Base-by-base conservation (phyloP, 352 stramenopile species). In the Pilasporangium apinafurcum region DNA sequence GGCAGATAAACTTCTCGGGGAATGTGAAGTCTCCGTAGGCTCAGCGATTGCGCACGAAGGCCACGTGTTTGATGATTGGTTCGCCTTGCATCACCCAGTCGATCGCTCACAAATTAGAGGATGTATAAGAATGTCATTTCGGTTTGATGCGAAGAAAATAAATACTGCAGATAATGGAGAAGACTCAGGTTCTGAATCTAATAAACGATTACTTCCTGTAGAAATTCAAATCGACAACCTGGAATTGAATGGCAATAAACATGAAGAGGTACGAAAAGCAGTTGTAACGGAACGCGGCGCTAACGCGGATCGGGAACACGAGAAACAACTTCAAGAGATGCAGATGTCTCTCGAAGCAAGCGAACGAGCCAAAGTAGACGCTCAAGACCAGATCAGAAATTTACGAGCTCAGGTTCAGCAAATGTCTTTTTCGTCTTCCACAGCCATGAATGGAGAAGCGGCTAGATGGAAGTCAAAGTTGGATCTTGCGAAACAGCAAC, bases 41-140 rank as follows among this genome's bases (percentile, higher is more conserved):
- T 87, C 78, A 25, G 76, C 77, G 7, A 78, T 93, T 17, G 59
- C 75, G 1, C 66, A 73, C 18, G 78, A 93, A 54, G 81, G 81
- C 2, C 66, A 86, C 21, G 58, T 87, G 30, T 80, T 90, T 20
- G 62, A 90, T 27, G 76, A 86, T 16, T 80, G 63, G 30, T 67
- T 89, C 21, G 43, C 48, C 3, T 54, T 91, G 9, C 39, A 65
- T 13, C 47, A 82, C 29, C 56, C 76, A 8, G 51, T 43, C 16
- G 46, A 64, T 16, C 18, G 37, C 0, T 27, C 35, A 1, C 34
- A 44, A 16, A 56, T 51, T 8, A 56, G 48, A 12, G 75, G 78
- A 1, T 57, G 65, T 26, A 25, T 83, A 7, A 65, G 71, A 17
- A 9, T 91, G 10, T 50, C 70, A 0, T 84, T 80, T 44, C 56